Base-by-base conservation (phyloP, 108 stramenopile species). In the Aurantiochytrium sp. region DNA sequence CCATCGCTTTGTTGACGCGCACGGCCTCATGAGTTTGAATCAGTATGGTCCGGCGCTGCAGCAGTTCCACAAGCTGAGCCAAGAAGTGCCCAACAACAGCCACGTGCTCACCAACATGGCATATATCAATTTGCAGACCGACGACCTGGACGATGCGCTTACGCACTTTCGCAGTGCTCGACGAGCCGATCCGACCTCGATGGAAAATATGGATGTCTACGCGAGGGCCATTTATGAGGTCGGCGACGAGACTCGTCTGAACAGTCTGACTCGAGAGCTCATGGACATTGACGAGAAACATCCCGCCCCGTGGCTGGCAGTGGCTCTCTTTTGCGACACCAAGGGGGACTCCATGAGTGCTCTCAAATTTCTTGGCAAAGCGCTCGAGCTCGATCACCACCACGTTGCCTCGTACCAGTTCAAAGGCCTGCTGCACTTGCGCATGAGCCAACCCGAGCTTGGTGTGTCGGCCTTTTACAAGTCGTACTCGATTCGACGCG, bases 271-370 rank as follows among this genome's bases (percentile, higher is more conserved):
- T 0, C 45, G 51, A 6, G 76, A 83, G 51, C n/a, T 83, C n/a
- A 83, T 83, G 76, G 76, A 83, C 49, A 83, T 83, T 35, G 3
- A 83, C 23, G 76, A 83, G 25, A 6, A 21, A 6, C 45, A 53
- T 6, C 76, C 76, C 8, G 76, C 19, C 16, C 51, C 76, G 45
- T 83, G 76, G 76, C 51, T 83, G 12, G 76, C 76, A 14, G 76
- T 83, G n/a, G 76, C 76, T 12, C 45, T 83, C 4, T 83, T 83
- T 28, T 53, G 49, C 28, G 76, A 83, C 51, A 6, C 28, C 49
- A 83, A 53, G 51, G 76, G 76, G 1, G 76, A 83, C 45, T 43
- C 76, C 16, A 83, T 83, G 76, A 83, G 76, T 45, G 76, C 76
- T 21, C 76, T 83, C n/a, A 47, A 83, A 4, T 83, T 83, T 23